These are phyloP conservation scores for Debaryomyces coudertii DNA, from an alignment of 1,139 yeast species.

Conservation along the genomic window DNA sequence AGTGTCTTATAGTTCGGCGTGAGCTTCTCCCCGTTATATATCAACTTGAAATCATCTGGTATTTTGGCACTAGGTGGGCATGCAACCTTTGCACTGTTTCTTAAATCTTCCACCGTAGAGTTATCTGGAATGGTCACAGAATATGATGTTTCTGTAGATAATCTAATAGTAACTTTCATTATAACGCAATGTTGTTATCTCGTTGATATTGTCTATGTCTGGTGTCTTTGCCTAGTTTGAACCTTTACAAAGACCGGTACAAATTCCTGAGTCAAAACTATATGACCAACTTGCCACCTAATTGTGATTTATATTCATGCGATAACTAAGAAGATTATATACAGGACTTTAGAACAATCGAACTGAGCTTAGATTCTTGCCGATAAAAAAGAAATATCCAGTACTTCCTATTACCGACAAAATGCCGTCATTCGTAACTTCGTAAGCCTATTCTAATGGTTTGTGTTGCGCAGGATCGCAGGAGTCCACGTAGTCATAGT, in stretches of 20 bases:
- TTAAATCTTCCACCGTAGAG: slow-evolving; percentile 53
- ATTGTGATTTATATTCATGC: slow-evolving; percentile 9
- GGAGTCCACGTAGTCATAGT: not conserved
- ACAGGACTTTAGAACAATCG: not conserved
- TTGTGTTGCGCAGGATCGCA: not conserved
- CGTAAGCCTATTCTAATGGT: slow-evolving; percentile 1
- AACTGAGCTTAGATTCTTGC: not conserved
- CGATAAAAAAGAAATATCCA: slow-evolving; percentile 5
- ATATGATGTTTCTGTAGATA: slow-evolving; percentile 45
- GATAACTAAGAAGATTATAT: slow-evolving; percentile 4
- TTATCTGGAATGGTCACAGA: slow-evolving; percentile 52
- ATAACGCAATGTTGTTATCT: not conserved
- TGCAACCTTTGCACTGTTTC: slow-evolving; percentile 46
- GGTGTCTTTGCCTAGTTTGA: not conserved
- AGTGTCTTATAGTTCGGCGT: slow-evolving; percentile 33
- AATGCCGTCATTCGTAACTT: slow-evolving; percentile 4
- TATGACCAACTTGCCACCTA: slow-evolving; percentile 5
- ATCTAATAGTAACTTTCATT: slow-evolving; percentile 48
- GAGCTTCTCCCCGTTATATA: slow-evolving; percentile 55
- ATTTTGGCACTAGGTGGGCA: slow-evolving; percentile 37
- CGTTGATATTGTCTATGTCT: not conserved
- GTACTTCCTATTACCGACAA: slow-evolving; percentile 2
- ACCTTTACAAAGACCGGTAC: not conserved
- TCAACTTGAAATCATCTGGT: slow-evolving; percentile 50
- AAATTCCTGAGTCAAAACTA: not conserved